A percentile compares a stretch with the other conserved stretches of the same genome.
phyloP scores from a whole-genome alignment of 331 rosid genomes.

The Pyracantha coccinea region DNA sequence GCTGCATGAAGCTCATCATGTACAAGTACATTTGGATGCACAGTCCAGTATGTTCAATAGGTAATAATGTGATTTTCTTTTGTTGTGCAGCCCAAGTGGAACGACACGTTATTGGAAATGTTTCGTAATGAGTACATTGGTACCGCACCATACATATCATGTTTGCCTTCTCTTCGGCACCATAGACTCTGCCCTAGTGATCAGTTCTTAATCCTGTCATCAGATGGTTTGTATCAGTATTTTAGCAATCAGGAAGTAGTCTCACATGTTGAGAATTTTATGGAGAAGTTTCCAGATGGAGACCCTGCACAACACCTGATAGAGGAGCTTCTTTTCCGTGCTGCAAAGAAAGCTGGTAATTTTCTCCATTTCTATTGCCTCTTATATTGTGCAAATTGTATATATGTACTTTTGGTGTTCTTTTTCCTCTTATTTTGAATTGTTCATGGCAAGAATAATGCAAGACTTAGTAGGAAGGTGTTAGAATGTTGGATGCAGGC shows the following conservation, averaged over 20 bases:
- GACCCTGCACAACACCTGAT: constrained; percentile 96
- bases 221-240: constrained; percentile 91
- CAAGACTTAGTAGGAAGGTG: neutral
- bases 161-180: constrained; percentile 81
- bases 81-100: constrained; percentile 78
- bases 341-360: constrained; percentile 91
- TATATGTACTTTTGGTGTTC: neutral
- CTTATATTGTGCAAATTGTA: neutral
- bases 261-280: constrained; percentile 74
- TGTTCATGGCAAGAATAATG: neutral
- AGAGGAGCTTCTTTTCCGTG: constrained; percentile 93
- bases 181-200: constrained; percentile 67
- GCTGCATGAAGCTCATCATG: neutral
- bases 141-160: constrained; percentile 76
- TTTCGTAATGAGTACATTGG: constrained; percentile 89
- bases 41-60: neutral
- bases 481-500: neutral
- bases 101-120: constrained; percentile 75
- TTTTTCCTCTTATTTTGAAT: neutral
- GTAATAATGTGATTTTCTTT: constrained; percentile 17
- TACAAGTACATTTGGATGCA: neutral
- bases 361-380: neutral
- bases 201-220: constrained; percentile 87
- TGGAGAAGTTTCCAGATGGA: constrained; percentile 96
- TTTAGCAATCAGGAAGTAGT: constrained; percentile 88